Evolutionary conservation across 495 filamentous ascomycete genomes (phyloP).

Genomic region (Sphaerosporella brunnea): DNA sequence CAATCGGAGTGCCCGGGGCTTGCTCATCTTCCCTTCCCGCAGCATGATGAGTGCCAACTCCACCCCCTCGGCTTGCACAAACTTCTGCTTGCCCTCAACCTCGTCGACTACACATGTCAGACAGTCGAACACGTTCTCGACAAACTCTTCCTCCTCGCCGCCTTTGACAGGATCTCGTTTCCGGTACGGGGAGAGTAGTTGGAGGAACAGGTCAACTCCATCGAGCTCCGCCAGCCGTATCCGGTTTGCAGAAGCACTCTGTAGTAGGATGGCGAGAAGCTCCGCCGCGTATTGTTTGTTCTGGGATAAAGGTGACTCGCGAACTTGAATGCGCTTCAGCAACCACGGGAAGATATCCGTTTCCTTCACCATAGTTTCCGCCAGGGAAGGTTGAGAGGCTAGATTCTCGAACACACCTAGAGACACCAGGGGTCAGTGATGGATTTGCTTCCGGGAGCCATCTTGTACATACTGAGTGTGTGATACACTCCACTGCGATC

Average conservation of each 20-base stretch:
- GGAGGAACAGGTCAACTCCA: slow-evolving; percentile 62
- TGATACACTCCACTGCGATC: slow-evolving; percentile 79
- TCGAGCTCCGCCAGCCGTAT: slow-evolving; percentile 45
- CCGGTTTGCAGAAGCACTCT: slow-evolving; percentile 49
- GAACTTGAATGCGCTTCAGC: slow-evolving; percentile 46
- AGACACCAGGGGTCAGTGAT: background rate
- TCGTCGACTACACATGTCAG: slow-evolving; percentile 66
- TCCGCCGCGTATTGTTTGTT: slow-evolving; percentile 96
- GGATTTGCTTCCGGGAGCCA: background rate
- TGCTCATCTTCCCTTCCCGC: slow-evolving; percentile 61
- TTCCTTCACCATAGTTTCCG: slow-evolving; percentile 52
- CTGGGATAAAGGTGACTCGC: slow-evolving; percentile 47
- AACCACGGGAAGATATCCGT: slow-evolving; percentile 57
- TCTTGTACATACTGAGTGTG: slow-evolving; percentile 39
- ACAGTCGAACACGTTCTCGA: slow-evolving; percentile 79
- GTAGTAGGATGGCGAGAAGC: slow-evolving; percentile 68
- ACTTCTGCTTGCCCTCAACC: slow-evolving; percentile 55
- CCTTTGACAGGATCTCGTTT: slow-evolving; percentile 74
- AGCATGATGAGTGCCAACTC: slow-evolving; percentile 87
- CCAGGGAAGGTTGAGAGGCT: slow-evolving; percentile 46
- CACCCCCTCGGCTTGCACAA: slow-evolving; percentile 78
- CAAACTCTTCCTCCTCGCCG: slow-evolving; percentile 81
- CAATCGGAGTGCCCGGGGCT: slow-evolving; percentile 53
- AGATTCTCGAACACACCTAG: slow-evolving; percentile 66
- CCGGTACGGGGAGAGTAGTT: slow-evolving; percentile 74